Evolutionary conservation across 1,284 basidiomycete genomes (phyloP), one percentile per base, ranked within the genome.

Genomic region (Coniferiporia weirii): DNA sequence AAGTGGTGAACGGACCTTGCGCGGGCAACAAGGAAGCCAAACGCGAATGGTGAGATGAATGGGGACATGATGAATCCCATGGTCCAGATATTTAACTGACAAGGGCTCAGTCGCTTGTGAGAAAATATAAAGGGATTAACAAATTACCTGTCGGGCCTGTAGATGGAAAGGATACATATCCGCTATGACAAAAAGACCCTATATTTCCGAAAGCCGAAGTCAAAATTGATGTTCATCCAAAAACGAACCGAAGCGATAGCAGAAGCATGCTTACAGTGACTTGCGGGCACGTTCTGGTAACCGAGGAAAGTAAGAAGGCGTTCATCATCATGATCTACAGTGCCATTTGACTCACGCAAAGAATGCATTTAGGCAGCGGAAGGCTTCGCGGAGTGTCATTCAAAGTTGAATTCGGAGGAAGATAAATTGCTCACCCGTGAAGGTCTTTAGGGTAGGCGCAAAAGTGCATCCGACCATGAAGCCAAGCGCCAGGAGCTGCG

Each of bases 111-210:
- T 15, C 35, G 49, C 10, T 36, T 34, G 27, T 20, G 50, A 34
- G 40, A 38, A 22, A 36, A 15, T 6, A 10, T 40, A 12, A 40
- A 2, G 27, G 9, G 27, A 15, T 44, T 15, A 13, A 58, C 65
- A 19, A 36, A 3, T 7, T 15, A 79, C 82, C 77, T 87, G 89
- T 44, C 85, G 79, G 27, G 87, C 86, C 68, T 89, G 87, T 20
- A 86, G 71, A 64, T 90, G 87, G 75, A 89, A 89, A 1, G 87
- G 87, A 68, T 80, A 89, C 59, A 90, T 73, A 64, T 89, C 87
- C 4, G 83, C 82, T 60, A 87, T 77, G 17, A 85, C 72, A 63
- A 81, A 86, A 1, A 88, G 73, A 52, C 85, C 86, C 85, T 85
- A 55, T 45, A 12, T 40, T 27, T 27, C 27, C 27, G 5, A 27